Percentiles rank a stretch among this genome's conserved stretches.
These are phyloP conservation scores for Fusarium coffeatum DNA, from an alignment of 2,329 filamentous ascomycete genomes.

Conservation along the genomic window DNA sequence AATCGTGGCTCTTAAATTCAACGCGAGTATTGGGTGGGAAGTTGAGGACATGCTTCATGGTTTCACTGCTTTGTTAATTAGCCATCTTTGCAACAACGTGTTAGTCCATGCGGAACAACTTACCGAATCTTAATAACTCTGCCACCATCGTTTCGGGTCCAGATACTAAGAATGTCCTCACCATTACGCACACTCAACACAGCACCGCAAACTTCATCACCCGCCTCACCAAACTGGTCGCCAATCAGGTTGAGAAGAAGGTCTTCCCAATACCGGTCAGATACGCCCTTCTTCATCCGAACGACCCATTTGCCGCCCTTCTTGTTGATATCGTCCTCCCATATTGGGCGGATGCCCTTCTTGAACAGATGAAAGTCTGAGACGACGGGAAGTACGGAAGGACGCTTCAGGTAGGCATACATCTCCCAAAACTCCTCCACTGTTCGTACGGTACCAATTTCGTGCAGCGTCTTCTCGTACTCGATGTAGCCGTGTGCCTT, in stretches of 20 bases:
- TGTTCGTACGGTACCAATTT: constrained; percentile 83
- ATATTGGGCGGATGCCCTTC: constrained; percentile 94
- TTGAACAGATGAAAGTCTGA: constrained; percentile 99
- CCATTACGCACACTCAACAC: constrained; percentile 95
- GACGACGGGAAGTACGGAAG: constrained; percentile 87
- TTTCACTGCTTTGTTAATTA: constrained; percentile 73
- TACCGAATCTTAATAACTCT: constrained; percentile 97
- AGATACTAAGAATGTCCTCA: constrained; percentile 97
- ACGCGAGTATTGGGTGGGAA: constrained; percentile 91
- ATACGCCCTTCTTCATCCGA: constrained; percentile 95
- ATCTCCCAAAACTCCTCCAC: constrained; percentile 93
- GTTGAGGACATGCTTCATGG: constrained; percentile 87
- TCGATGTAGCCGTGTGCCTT: constrained; percentile 90
- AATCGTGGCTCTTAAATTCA: constrained; percentile 95
- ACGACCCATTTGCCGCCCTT: constrained; percentile 98
- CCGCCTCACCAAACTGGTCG: constrained; percentile 91
- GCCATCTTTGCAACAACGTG: constrained; percentile 1
- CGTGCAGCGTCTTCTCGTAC: constrained; percentile 95
- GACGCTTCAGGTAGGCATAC: constrained; percentile 89
- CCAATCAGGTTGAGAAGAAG: constrained; percentile 89
- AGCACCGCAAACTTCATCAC: constrained; percentile 93
- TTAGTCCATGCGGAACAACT: constrained; percentile 48
- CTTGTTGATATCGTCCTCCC: constrained; percentile 98
- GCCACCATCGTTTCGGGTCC: constrained; percentile 93
- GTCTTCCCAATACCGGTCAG: constrained; percentile 97